Base-by-base conservation (phyloP, 306 rosid genomes). In the Echinosophora koreensis region DNA sequence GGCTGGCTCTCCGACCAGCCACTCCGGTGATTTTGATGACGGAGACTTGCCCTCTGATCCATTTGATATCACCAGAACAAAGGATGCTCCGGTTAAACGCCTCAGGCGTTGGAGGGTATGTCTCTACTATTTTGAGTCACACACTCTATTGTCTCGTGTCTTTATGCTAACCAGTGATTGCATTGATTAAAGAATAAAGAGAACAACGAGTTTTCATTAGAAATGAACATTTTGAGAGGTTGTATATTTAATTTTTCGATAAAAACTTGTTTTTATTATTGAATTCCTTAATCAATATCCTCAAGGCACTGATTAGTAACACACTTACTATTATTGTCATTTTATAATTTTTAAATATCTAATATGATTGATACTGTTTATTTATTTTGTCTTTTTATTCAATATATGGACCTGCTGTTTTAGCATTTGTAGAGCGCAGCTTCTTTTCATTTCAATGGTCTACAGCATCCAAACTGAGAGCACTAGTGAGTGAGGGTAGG, bases 101-200 rank as follows among this genome's bases (percentile, higher is more conserved):
- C 97, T 93, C 79, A 82, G 76, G 71, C 96, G 97, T 1, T 93
- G 98, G 98, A 87, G 98, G 86, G 98, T 93, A 30, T 30, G 32
- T 30, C 9, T 35, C 32, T 3, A 51, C 6, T n/a, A 1, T 9
- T 51, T 35, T 54, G 8, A 46, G n/a, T 65, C 34, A 6, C 14
- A 18, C 16, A 14, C 17, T 18, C 14, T 30, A 1, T 59, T 71
- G 6, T 55, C 38, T 44, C 60, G 5, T 49, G 27, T 1, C 0
- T 22, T 22, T 22, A 22, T 22, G 22, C 22, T 22, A 22, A 22
- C 22, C 22, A 22, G 22, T 22, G 22, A 22, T 22, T 22, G 22
- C 22, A 22, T 22, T 22, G 22, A 22, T 22, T 22, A 22, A 22
- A 22, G 22, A 22, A 0, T 22, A 22, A 22, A 22, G 1, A 22